phyloP scores from a whole-genome alignment of 768 basidiomycete species.

The Steccherinum ochraceum region DNA sequence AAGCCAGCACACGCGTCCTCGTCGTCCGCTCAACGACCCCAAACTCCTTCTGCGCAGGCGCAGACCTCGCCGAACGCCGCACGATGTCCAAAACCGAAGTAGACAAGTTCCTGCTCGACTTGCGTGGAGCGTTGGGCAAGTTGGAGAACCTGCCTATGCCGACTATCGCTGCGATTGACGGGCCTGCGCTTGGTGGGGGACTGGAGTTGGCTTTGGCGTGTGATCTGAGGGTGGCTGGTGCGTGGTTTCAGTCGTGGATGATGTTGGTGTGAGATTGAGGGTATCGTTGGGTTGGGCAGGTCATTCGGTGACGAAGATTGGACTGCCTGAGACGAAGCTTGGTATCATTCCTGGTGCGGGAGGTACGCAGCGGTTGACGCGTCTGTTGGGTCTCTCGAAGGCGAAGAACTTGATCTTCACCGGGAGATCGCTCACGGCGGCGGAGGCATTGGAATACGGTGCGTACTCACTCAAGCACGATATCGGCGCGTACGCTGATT shows the following conservation, averaged over 20 bases:
- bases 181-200: conserved; percentile 90
- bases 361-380: conserved; percentile 78
- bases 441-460: conserved; percentile 72
- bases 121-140: conserved; percentile 63
- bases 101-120: conserved; percentile 65
- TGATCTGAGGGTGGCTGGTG: conserved; percentile 87
- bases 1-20: conserved; percentile 62
- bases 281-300: conserved; percentile 29
- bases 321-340: conserved; percentile 71
- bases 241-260: no score
- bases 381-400: conserved; percentile 70
- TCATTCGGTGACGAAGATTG: conserved; percentile 72
- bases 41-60: conserved; percentile 89
- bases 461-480: conserved; percentile 6
- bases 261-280: background rate
- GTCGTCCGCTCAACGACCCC: conserved; percentile 74
- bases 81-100: conserved; percentile 75
- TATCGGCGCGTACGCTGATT: background rate
- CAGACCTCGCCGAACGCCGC: conserved; percentile 82
- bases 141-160: conserved; percentile 85
- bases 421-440: conserved; percentile 58
- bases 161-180: conserved; percentile 89
- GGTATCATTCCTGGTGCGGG: conserved; percentile 91
- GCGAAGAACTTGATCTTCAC: conserved; percentile 88
- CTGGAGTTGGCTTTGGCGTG: conserved; percentile 84